phyloP scores from a whole-genome alignment of 345 rosid species.

The Arabis hirsuta region DNA sequence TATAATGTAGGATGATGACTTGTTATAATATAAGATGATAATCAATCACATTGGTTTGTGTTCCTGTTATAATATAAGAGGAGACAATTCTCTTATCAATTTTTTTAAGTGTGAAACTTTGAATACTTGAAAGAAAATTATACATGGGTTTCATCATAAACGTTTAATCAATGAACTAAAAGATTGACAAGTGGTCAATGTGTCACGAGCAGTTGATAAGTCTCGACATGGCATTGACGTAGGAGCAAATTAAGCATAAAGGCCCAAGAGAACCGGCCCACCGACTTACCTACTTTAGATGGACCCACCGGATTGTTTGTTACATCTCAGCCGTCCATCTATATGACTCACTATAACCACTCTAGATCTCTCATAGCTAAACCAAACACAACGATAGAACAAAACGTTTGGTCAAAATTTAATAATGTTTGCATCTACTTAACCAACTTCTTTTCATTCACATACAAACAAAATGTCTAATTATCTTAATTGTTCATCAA shows the following conservation, averaged over 20 bases:
- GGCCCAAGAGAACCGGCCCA: constrained; percentile 36
- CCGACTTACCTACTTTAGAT: constrained; percentile 35
- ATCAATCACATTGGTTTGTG: too few species aligned
- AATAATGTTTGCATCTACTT: constrained; percentile 38
- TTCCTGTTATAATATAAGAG: too few species aligned
- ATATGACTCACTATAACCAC: constrained; percentile 26
- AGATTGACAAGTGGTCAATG: background rate
- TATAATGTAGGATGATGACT: too few species aligned
- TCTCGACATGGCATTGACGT: constrained; percentile 22
- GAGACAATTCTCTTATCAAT: too few species aligned
- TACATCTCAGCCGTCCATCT: constrained; percentile 40
- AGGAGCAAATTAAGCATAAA: constrained; percentile 13
- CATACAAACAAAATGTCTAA: constrained; percentile 26
- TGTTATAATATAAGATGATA: too few species aligned
- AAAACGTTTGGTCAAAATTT: constrained; percentile 36
- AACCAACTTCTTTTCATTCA: constrained; percentile 29
- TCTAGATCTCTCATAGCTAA: constrained; percentile 36
- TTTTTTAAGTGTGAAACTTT: too few species aligned
- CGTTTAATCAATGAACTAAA: background rate
- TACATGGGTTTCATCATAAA: background rate
- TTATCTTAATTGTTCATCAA: background rate
- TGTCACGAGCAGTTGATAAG: too few species aligned
- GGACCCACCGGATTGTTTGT: constrained; percentile 26
- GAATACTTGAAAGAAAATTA: too few species aligned
- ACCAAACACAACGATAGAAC: constrained; percentile 34